Conservation (phyloP, 305 asterid genomes). For the Fraxinus xanthoxyloides region DNA sequence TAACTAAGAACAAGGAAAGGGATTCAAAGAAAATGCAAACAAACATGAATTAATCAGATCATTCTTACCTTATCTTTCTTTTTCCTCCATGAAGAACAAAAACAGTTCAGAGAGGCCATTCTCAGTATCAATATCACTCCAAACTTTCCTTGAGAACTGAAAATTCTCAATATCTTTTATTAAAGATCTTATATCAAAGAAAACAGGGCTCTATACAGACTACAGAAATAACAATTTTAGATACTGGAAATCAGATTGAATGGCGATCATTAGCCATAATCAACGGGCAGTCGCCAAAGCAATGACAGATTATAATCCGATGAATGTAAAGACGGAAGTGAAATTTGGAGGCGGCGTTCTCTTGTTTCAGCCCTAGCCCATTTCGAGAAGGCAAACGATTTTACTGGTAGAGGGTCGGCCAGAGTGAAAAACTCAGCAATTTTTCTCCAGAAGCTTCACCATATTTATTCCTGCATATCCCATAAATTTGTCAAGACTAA, state of each 20-base stretch:
- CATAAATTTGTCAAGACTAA: slow-evolving; percentile 11
- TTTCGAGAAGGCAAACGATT: slow-evolving; percentile 22
- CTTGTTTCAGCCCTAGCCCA: slow-evolving; percentile 29
- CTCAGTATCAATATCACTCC: slow-evolving; percentile 6
- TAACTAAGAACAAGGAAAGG: not conserved
- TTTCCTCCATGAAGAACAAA: slow-evolving; percentile 36
- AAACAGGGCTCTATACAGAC: slow-evolving; percentile 13
- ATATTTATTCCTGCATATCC: slow-evolving; percentile 34
- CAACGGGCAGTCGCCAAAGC: slow-evolving; percentile 60
- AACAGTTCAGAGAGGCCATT: slow-evolving; percentile 45
- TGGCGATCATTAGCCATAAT: slow-evolving; percentile 51
- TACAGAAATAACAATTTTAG: slow-evolving; percentile 12
- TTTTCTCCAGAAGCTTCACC: slow-evolving; percentile 41
- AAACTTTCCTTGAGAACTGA: slow-evolving; percentile 3
- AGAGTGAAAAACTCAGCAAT: slow-evolving; percentile 36
- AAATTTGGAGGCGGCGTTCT: slow-evolving; percentile 18
- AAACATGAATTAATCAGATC: not conserved
- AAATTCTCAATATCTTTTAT: not conserved
- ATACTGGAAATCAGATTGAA: slow-evolving; percentile 17
- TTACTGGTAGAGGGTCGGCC: slow-evolving; percentile 36
- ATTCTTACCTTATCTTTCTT: slow-evolving; percentile 41
- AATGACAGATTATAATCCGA: slow-evolving; percentile 38
- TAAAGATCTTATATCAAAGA: slow-evolving; percentile 24
- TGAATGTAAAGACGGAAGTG: slow-evolving; percentile 22
- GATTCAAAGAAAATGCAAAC: not conserved